Conservation (phyloP, 805 yeast species). For the Yarrowia porcina region DNA sequence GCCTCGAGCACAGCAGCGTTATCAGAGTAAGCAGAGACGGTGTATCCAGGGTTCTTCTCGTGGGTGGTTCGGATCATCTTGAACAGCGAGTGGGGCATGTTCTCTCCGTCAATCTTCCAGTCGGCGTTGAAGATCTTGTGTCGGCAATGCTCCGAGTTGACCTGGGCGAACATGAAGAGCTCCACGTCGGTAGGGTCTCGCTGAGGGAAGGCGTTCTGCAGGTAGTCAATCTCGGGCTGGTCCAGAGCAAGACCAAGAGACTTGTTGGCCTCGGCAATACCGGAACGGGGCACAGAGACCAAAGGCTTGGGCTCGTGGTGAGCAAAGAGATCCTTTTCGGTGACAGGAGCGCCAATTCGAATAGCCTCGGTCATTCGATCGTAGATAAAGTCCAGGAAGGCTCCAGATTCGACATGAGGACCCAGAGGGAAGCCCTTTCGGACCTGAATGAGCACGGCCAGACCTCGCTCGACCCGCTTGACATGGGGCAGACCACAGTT, state of each 20-base stretch:
- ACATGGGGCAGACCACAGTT: conserved; percentile 79
- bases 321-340: conserved; percentile 66
- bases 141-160: conserved; percentile 98
- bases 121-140: conserved; percentile 98
- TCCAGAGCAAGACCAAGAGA: conserved; percentile 92
- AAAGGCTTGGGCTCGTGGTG: conserved; percentile 81
- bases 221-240: conserved; percentile 85
- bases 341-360: conserved; percentile 54
- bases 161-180: conserved; percentile 98
- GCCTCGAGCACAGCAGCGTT: conserved; percentile 89
- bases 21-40: conserved; percentile 92
- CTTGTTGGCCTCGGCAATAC: conserved; percentile 72
- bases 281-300: conserved; percentile 52
- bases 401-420: conserved; percentile 52
- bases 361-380: conserved; percentile 91
- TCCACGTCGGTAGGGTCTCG: conserved; percentile 98
- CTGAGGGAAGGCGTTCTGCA: conserved; percentile 75
- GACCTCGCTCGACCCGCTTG: conserved; percentile 88
- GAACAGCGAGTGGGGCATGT: conserved; percentile 73
- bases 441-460: conserved; percentile 67
- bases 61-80: conserved; percentile 96
- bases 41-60: conserved; percentile 69
- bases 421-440: conserved; percentile 67
- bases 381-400: conserved; percentile 65
- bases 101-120: conserved; percentile 88